These are phyloP conservation scores for Chionographis japonica DNA, from an alignment of 106 monocot genomes.

Conservation along the genomic window DNA sequence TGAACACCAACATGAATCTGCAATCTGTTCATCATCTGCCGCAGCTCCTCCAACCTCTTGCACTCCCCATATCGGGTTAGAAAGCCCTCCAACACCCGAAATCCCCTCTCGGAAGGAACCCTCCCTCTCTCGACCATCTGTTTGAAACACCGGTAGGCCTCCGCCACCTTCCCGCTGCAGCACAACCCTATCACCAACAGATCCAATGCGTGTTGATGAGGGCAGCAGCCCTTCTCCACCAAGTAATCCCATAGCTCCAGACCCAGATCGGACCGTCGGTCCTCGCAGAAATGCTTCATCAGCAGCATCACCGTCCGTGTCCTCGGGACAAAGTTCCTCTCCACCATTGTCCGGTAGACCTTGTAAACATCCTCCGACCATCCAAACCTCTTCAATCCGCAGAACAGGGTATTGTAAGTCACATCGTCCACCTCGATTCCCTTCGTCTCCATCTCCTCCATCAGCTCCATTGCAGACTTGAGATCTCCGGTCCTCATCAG, in stretches of 20 bases:
- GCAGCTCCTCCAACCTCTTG: slow-evolving; percentile 54
- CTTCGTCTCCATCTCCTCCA: slow-evolving; percentile 64
- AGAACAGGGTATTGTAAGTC: slow-evolving; percentile 66
- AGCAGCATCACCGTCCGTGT: slow-evolving; percentile 72
- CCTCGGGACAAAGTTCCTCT: slow-evolving; percentile 52
- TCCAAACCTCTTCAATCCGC: slow-evolving; percentile 34
- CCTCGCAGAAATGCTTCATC: slow-evolving; percentile 80
- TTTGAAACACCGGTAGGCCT: slow-evolving; percentile 61
- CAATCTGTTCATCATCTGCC: slow-evolving; percentile 37
- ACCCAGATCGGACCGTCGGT: slow-evolving; percentile 45
- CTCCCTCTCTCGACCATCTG: slow-evolving; percentile 68
- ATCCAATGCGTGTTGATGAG: slow-evolving; percentile 80
- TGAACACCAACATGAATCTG: too few species aligned
- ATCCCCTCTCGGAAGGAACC: slow-evolving; percentile 55
- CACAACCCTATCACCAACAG: slow-evolving; percentile 63
- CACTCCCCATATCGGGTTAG: slow-evolving; percentile 20
- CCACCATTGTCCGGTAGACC: slow-evolving; percentile 59
- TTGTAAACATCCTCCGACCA: slow-evolving; percentile 31
- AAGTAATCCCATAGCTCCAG: slow-evolving; percentile 70
- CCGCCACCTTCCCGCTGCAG: slow-evolving; percentile 37
- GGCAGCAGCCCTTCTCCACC: slow-evolving; percentile 66
- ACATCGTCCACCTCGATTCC: slow-evolving; percentile 57
- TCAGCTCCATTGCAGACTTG: slow-evolving; percentile 27
- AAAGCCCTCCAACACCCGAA: slow-evolving; percentile 54
- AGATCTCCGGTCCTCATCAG: slow-evolving; percentile 38